Evolutionary conservation across 2,329 filamentous ascomycete species (phyloP), one percentile per base, ranked within the genome.

Genomic region (Calonectria pauciramosa): DNA sequence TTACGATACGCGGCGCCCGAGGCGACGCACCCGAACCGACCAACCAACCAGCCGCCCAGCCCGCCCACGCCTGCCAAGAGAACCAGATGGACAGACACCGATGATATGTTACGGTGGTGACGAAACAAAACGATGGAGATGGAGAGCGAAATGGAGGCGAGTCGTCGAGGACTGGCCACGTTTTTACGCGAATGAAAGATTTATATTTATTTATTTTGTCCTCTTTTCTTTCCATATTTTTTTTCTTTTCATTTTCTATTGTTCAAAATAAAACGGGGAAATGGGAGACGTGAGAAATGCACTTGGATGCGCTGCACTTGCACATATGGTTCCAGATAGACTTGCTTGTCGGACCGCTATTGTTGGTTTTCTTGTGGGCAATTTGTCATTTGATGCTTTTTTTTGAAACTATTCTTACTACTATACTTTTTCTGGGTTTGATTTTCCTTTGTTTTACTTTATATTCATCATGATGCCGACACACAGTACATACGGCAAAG

Each of bases 281-380:
- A 64, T 51, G 68, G 65, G 47, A 73, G 72, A 68, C 41, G 56
- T 71, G 60, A 41, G 68, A 32, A 36, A 52, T 44, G 67, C 68
- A 73, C 72, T 64, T 54, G 54, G 67, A 63, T 34, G 56, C 68
- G 18, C 41, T 70, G 68, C 51, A 60, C 74, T 34, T 75, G 74
- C 75, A 77, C 73, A 77, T 69, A 78, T 75, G 75, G 71, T 65
- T 72, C 72, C 75, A 77, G 75, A 78, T 78, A 77, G 75, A 80
- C 71, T 76, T 76, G 78, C 60, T 77, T 81, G 65, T 73, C 70
- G 67, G 69, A 70, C 73, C 73, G 47, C 30, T 65, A 16, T 69
- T 70, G 49, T 56, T 60, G 49, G 34, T 77, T 77, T 72, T 64
- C 44, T 60, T 56, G 23, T 38, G 70, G 69, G 59, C 68, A 71